Conservation (phyloP, 176 grass and related monocot species). For the Calamus simplicifolius region DNA sequence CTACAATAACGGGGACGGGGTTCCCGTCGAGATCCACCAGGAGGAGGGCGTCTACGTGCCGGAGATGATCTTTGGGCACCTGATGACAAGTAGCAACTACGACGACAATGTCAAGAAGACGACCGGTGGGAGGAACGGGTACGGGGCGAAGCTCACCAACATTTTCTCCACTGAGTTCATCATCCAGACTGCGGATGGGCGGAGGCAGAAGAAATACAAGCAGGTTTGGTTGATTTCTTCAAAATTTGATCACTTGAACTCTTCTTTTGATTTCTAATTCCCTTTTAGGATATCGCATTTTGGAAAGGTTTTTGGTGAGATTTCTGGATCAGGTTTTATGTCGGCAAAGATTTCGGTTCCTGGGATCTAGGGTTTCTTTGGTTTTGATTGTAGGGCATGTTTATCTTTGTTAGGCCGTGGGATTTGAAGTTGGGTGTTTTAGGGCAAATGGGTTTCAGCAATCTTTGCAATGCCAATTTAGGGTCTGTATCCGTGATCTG, state of each 20-base stretch:
- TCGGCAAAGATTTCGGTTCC: no score
- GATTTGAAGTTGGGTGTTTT: no score
- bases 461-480: no score
- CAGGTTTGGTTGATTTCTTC: constrained; percentile 37
- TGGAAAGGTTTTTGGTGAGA: no score
- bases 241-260: neutral
- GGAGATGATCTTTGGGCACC: constrained; percentile 91
- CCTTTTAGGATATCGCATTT: no score
- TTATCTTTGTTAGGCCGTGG: no score
- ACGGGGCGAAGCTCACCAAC: constrained; percentile 90
- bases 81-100: constrained; percentile 97
- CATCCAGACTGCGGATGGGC: constrained; percentile 73
- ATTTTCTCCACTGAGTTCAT: constrained; percentile 96
- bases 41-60: constrained; percentile 91
- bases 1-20: constrained; percentile 78
- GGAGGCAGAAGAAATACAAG: constrained; percentile 63
- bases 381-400: no score
- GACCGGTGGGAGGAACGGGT: constrained; percentile 89
- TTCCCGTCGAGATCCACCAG: constrained; percentile 81
- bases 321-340: no score
- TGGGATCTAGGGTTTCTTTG: no score
- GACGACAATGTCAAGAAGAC: constrained; percentile 83
- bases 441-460: no score
- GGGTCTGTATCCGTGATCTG: no score
- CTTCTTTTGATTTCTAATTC: neutral